Base-by-base conservation (phyloP, 768 basidiomycete species). In the Saitozyma sp. region DNA sequence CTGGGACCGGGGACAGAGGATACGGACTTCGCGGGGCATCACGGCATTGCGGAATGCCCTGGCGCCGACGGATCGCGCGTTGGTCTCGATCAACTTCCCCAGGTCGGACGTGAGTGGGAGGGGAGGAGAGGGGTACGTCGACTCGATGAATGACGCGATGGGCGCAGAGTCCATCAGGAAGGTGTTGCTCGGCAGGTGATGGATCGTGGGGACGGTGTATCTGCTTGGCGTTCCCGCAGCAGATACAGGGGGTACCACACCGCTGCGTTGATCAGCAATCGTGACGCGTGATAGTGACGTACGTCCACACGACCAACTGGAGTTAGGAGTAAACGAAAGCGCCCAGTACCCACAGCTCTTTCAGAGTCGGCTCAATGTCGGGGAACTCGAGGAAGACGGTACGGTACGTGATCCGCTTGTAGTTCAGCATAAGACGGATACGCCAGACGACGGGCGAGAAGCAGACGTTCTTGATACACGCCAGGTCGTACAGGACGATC, bases 191-290 rank as follows among this genome's bases (percentile, higher is more conserved):
- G 51, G 13, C 2, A 29, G 51, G 51, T 16, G 13, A 52, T 52
- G 20, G 51, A 52, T 29, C 10, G 51, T 52, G 16, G 51, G 51
- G 13, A 52, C 51, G 11, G 51, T 52, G 51, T 52, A 52, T 52
- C 19, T 52, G 16, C n/a, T 46, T 3, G 13, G 13, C n/a, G 13
- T 46, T 46, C 29, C 29, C 29, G 29, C 2, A 29, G 29, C 29
- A 29, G 46, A 48, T 48, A 17, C 14, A 3, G 46, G 17, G 17
- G 46, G 17, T 17, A 14, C 46, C 2, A 48, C 46, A 3, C 46
- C 46, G 46, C 46, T 48, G 46, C 46, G 46, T 48, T 2, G 29
- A 48, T 48, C 46, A 48, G 46, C 19, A 14, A 17, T 17, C 14
- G 14, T 48, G 14, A 48, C 6, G 45, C 29, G 29, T 19, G 11